A percentile compares a stretch with the other conserved stretches of the same genome.
These are phyloP conservation scores for Alternaria infectoria DNA, from an alignment of 2,329 filamentous ascomycete genomes.

Conservation along the genomic window DNA sequence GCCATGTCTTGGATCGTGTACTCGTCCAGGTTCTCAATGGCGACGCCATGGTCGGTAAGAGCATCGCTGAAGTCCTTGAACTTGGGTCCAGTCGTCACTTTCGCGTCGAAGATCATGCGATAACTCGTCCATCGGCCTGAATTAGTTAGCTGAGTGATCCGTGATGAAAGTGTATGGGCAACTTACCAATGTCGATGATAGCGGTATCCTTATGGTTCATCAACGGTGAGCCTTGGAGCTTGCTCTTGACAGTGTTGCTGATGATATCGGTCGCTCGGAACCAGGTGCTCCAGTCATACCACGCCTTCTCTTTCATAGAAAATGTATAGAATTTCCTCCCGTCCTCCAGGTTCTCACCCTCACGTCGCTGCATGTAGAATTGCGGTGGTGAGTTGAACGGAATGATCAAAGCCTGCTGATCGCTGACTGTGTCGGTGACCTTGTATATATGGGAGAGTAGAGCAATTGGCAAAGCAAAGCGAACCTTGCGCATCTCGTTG, in stretches of 20 bases:
- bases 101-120: conserved; percentile 55
- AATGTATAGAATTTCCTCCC: conserved; percentile 17
- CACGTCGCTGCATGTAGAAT: conserved; percentile 49
- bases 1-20: conserved; percentile 50
- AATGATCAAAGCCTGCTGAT: conserved; percentile 34
- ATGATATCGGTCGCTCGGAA: conserved; percentile 69
- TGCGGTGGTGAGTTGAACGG: conserved; percentile 50
- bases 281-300: conserved; percentile 66
- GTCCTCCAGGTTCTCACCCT: conserved; percentile 14
- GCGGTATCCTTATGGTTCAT: conserved; percentile 53
- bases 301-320: conserved; percentile 45
- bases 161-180: too few species aligned
- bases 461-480: conserved; percentile 54
- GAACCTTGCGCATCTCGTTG: conserved; percentile 35
- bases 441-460: conserved; percentile 52
- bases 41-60: conserved; percentile 76
- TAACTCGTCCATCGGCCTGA: conserved; percentile 65
- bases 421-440: conserved; percentile 10
- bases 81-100: conserved; percentile 34
- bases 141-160: too few species aligned
- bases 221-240: conserved; percentile 26
- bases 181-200: conserved; percentile 64
- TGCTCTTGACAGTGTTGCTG: conserved; percentile 42
- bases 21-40: conserved; percentile 51
- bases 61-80: conserved; percentile 58